A percentile compares a stretch with the other conserved stretches of the same genome.
Conservation (phyloP, 768 basidiomycete species). For the Psilocybe sp. region DNA sequence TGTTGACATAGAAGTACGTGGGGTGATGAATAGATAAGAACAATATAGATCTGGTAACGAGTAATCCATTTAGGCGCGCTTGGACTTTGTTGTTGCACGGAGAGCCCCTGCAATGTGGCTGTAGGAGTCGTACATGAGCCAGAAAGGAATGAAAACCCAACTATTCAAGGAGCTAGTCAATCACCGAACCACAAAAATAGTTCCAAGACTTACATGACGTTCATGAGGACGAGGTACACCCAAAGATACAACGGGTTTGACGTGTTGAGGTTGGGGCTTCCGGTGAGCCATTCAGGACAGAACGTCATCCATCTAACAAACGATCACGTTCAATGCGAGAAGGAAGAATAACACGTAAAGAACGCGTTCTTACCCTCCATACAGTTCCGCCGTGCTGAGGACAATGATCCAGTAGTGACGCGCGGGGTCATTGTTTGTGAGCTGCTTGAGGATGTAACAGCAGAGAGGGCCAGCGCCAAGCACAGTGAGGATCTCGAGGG, state of each 20-base stretch:
- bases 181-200: not conserved
- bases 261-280: conserved; percentile 67
- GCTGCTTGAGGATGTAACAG: conserved; percentile 66
- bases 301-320: conserved; percentile 78
- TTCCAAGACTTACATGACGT: conserved; percentile 55
- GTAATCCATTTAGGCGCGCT: conserved; percentile 26
- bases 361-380: conserved; percentile 57
- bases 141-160: conserved; percentile 77
- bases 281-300: conserved; percentile 81
- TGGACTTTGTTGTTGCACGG: conserved; percentile 35
- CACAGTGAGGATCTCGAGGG: conserved; percentile 82
- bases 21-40: too few relatives aligned
- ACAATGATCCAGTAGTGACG: conserved; percentile 81
- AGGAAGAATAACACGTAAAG: not conserved
- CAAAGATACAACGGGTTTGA: conserved; percentile 71
- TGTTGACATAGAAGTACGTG: too few relatives aligned
- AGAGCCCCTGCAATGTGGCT: conserved; percentile 62
- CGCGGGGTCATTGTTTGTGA: conserved; percentile 62
- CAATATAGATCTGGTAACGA: too few relatives aligned
- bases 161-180: conserved; percentile 30
- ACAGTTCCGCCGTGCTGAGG: conserved; percentile 71
- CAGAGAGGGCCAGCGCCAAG: conserved; percentile 74
- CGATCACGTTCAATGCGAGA: not conserved
- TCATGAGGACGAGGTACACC: conserved; percentile 85
- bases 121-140: conserved; percentile 80